Percentiles rank a stretch among this genome's conserved stretches.
These are phyloP conservation scores for Aspergillus calidoustus DNA, from an alignment of 2,329 filamentous ascomycete species.

Conservation along the genomic window DNA sequence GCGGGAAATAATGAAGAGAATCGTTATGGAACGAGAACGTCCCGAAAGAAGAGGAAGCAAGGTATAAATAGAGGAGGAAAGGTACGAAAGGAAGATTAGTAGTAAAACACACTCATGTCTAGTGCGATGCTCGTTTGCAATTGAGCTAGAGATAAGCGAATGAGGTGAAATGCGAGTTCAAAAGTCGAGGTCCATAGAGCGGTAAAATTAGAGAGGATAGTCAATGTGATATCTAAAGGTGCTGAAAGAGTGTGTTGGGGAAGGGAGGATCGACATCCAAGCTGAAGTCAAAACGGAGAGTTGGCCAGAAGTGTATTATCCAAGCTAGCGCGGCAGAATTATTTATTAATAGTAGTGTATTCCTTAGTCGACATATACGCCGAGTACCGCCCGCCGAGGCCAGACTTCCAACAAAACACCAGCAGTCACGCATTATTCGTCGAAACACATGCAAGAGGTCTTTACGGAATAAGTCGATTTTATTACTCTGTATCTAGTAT, in stretches of 20 bases:
- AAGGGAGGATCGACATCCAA: conserved; percentile 13
- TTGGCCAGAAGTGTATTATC: conserved; percentile 24
- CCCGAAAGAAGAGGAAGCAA: conserved; percentile 15
- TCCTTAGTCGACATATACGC: conserved; percentile 10
- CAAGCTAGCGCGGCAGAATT: conserved; percentile 26
- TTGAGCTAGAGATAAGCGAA: conserved; percentile 2
- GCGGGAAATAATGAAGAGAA: conserved; percentile 13
- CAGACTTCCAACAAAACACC: conserved; percentile 1
- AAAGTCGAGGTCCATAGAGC: not conserved
- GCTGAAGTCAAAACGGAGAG: conserved; percentile 22
- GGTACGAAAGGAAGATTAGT: conserved; percentile 14
- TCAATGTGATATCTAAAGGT: conserved; percentile 1
- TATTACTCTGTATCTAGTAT: too few species aligned
- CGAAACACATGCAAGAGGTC: not conserved
- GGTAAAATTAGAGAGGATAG: not conserved
- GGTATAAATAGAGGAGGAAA: conserved; percentile 18
- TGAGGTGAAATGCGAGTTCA: not conserved
- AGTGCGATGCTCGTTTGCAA: conserved; percentile 13
- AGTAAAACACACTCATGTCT: conserved; percentile 22
- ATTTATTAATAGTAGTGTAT: conserved; percentile 17
- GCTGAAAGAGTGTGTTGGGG: conserved; percentile 2
- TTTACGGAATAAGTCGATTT: not conserved
- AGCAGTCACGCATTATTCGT: not conserved
- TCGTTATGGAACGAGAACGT: not conserved
- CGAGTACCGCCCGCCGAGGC: conserved; percentile 17